Evolutionary conservation across 225 moss, liverwort and hornwort species (phyloP).

Genomic region (Polytrichum formosum): DNA sequence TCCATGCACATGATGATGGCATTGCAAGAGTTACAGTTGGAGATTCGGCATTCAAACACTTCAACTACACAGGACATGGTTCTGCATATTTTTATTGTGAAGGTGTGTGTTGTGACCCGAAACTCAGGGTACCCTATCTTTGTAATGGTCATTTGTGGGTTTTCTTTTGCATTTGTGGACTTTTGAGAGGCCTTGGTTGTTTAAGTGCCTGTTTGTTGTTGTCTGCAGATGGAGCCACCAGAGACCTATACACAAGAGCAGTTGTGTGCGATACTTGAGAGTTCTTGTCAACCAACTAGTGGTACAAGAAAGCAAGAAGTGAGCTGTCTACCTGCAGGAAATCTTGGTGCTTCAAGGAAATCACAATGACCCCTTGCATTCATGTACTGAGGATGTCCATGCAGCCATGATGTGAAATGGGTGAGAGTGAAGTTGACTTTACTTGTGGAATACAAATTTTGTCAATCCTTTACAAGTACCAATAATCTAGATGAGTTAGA

Average conservation of each 20-base stretch:
- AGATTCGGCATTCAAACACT: constrained; percentile 58
- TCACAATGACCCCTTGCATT: constrained; percentile 26
- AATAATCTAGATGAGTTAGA: constrained; percentile 18
- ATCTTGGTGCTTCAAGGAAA: constrained; percentile 28
- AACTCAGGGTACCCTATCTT: too few relatives aligned
- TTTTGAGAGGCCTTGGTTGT: not conserved
- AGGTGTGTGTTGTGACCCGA: constrained; percentile 31
- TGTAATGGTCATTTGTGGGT: too few relatives aligned
- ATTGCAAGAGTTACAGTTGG: constrained; percentile 52
- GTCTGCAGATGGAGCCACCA: constrained; percentile 45
- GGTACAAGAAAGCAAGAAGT: constrained; percentile 19
- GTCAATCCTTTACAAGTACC: constrained; percentile 13
- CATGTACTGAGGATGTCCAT: constrained; percentile 1
- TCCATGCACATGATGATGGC: constrained; percentile 54
- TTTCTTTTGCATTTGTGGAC: too few relatives aligned
- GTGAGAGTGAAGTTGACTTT: constrained; percentile 8
- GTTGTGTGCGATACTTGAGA: constrained; percentile 42
- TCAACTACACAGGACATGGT: constrained; percentile 41
- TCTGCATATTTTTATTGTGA: constrained; percentile 52
- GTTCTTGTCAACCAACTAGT: constrained; percentile 27
- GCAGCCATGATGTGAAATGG: not conserved
- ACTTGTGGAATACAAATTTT: constrained; percentile 18
- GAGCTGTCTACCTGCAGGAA: constrained; percentile 16
- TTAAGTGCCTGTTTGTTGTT: not conserved
- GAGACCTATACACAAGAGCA: constrained; percentile 48